Evolutionary conservation across 495 filamentous ascomycete species (phyloP), one percentile per base, ranked within the genome.

Genomic region (Mycothermus thermophilus): DNA sequence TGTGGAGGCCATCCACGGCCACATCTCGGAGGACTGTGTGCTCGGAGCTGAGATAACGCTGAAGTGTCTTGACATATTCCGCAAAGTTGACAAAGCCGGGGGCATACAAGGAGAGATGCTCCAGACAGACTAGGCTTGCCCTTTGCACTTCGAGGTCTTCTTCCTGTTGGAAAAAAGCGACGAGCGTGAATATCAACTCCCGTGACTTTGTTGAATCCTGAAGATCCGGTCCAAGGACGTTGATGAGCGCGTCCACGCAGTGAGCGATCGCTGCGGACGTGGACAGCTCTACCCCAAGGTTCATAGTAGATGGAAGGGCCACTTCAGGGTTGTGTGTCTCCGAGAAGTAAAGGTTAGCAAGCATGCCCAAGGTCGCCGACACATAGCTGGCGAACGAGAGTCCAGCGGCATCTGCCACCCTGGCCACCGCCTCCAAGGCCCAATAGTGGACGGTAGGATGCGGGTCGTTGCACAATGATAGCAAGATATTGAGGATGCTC

Each of bases 401-500:
- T 2, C 88, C 92, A 22, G 92, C 83, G 11, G 92, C 87, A 47
- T 96, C 87, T 11, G 87, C 83, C 9, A 93, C 86, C 37, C 80
- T 72, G 33, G 84, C 77, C 12, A 99, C 53, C 2, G 80, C 87
- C 43, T 93, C 86, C 22, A 99, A 65, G 11, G 90, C 86, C 83
- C 86, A 96, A 53, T 82, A 92, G 53, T 99, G 90, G 1, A 99
- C 90, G 0, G 79, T 80, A 0, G 90, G 88, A 43, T 95, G 88
- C n/a, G 90, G 83, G 50, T 99, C 90, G 46, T 81, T 92, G 56
- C 85, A 83, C 5, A 99, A 62, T 14, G 88, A 95, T 82, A 95
- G 88, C 14, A 99, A 58, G 22, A 99, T 85, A 12, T 85, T 82
- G 23, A 93, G 74, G 32, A 99, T 95, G 6, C 83, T 93, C 59